phyloP scores from a whole-genome alignment of 2,329 filamentous ascomycete genomes.

The Arthrobotrys pseudoclavata region DNA sequence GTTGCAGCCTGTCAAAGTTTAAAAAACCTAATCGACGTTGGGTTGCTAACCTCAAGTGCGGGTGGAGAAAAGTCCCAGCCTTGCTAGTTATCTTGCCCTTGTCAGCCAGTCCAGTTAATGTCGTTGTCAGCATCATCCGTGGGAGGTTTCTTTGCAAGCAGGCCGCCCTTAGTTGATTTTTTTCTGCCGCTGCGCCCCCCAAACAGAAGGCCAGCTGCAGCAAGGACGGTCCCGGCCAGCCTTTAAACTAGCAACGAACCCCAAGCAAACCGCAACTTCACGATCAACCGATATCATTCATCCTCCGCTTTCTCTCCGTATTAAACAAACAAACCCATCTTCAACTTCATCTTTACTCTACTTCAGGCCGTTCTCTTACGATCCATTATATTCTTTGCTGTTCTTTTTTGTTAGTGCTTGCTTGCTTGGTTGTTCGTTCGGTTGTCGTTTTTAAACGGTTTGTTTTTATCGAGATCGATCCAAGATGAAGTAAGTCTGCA shows the following conservation, averaged over 20 bases:
- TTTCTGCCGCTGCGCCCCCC: slow-evolving; percentile 53
- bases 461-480: background rate
- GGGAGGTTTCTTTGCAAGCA: background rate
- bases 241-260: slow-evolving; percentile 1
- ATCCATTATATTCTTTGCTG: background rate
- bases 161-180: slow-evolving; percentile 20
- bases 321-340: background rate
- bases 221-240: slow-evolving; percentile 36
- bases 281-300: slow-evolving; percentile 38
- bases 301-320: slow-evolving; percentile 20
- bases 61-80: background rate
- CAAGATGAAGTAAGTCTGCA: slow-evolving; percentile 51
- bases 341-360: background rate
- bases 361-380: slow-evolving; percentile 1
- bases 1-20: slow-evolving; percentile 28
- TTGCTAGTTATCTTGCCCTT: slow-evolving; percentile 2
- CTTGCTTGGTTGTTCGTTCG: background rate
- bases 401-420: background rate
- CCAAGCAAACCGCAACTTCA: background rate
- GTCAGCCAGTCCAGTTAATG: background rate
- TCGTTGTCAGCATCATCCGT: slow-evolving; percentile 24
- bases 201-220: slow-evolving; percentile 32
- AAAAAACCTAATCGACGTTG: slow-evolving; percentile 18
- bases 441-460: background rate
- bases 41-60: background rate